phyloP scores from a whole-genome alignment of 2,329 filamentous ascomycete genomes.

The Plectosphaerella plurivora region DNA sequence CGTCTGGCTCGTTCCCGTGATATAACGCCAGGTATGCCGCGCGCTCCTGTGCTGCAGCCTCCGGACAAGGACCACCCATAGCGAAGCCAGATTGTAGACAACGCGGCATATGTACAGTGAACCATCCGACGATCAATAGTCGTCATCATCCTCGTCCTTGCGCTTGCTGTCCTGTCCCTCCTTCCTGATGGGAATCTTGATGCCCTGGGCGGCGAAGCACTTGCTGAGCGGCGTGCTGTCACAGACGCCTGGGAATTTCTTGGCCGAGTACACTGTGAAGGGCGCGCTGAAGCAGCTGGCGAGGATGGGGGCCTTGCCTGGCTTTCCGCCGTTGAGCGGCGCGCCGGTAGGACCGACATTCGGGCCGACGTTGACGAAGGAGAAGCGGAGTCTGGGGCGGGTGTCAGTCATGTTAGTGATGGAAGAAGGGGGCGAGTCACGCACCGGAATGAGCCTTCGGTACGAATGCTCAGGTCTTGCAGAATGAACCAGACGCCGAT shows the following conservation, averaged over 20 bases:
- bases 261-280: constrained; percentile 93
- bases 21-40: no score
- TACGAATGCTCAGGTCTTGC: constrained; percentile 90
- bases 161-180: constrained; percentile 53
- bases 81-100: no score
- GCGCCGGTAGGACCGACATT: constrained; percentile 62
- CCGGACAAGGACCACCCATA: no score
- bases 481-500: constrained; percentile 95
- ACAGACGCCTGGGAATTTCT: constrained; percentile 97
- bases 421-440: constrained; percentile 6
- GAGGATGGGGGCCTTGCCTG: constrained; percentile 73
- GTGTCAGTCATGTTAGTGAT: background rate
- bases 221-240: constrained; percentile 90
- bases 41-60: no score
- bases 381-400: constrained; percentile 51
- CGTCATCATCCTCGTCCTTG: constrained; percentile 51
- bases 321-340: constrained; percentile 50
- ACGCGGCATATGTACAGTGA: no score
- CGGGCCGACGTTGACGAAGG: constrained; percentile 80
- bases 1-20: no score
- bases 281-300: constrained; percentile 81
- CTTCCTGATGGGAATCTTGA: constrained; percentile 94
- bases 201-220: constrained; percentile 87
- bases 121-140: constrained; percentile 12
- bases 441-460: constrained; percentile 86